Conservation (phyloP, 1,284 basidiomycete genomes). For the Meira miltonrushii region DNA sequence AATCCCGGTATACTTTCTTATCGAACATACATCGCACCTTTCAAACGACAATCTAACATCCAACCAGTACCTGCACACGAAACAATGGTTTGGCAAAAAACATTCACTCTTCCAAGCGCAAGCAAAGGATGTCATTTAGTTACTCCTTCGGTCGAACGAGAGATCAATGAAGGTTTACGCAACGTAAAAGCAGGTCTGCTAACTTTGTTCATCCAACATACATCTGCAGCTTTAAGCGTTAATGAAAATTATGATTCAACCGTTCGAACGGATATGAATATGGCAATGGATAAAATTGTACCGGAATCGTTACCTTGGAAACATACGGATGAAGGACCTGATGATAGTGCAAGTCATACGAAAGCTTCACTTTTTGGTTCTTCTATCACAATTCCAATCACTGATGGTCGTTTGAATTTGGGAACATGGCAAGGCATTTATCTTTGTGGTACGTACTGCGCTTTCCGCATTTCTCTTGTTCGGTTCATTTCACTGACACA, state of each 20-base stretch:
- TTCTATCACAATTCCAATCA: slow-evolving; percentile 77
- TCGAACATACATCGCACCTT: neutral
- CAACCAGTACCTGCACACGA: neutral
- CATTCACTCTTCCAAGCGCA: slow-evolving; percentile 61
- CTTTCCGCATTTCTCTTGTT: no score
- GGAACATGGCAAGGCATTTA: slow-evolving; percentile 62
- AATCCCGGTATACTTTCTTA: neutral
- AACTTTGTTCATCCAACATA: slow-evolving; percentile 69
- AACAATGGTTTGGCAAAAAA: slow-evolving; percentile 84
- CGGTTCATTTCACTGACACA: no score
- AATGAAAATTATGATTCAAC: slow-evolving; percentile 79
- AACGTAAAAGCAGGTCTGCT: slow-evolving; percentile 45
- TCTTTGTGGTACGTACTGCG: slow-evolving; percentile 58
- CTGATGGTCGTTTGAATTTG: slow-evolving; percentile 70
- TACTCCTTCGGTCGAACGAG: slow-evolving; percentile 68
- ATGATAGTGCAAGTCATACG: slow-evolving; percentile 71
- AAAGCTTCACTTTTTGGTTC: slow-evolving; percentile 79
- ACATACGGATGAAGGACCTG: slow-evolving; percentile 68
- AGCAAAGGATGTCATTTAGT: slow-evolving; percentile 71
- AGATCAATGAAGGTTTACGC: slow-evolving; percentile 68
- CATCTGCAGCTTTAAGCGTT: slow-evolving; percentile 78
- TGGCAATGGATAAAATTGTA: slow-evolving; percentile 67
- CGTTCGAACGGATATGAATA: slow-evolving; percentile 57
- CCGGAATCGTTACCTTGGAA: slow-evolving; percentile 79
- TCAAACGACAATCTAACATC: neutral